These are phyloP conservation scores for Gossypium ekmanianum DNA, from an alignment of 345 rosid genomes.

Conservation along the genomic window DNA sequence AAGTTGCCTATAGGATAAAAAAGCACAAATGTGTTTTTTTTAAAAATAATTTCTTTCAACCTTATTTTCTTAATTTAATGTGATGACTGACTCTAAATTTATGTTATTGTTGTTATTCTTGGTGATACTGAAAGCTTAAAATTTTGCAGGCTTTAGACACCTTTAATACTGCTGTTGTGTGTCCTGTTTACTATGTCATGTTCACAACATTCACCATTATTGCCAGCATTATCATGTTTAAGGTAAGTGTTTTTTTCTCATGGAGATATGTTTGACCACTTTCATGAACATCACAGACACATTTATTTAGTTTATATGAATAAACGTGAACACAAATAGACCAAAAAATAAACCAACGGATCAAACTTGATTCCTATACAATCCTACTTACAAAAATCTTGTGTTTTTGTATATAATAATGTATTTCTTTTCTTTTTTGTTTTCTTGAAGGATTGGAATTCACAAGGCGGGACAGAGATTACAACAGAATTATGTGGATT, in stretches of 20 bases:
- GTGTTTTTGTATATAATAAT: background rate
- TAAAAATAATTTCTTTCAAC: too few species aligned
- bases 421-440: background rate
- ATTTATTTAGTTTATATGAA: background rate
- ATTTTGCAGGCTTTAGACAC: constrained; percentile 79
- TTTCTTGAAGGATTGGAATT: constrained; percentile 70
- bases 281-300: too few species aligned
- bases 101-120: background rate
- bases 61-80: too few species aligned
- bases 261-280: background rate
- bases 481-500: constrained; percentile 82
- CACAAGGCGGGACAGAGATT: constrained; percentile 74
- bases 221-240: constrained; percentile 97
- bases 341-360: background rate
- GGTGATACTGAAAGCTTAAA: background rate
- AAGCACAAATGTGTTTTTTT: background rate
- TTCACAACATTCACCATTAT: constrained; percentile 80
- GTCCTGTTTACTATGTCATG: constrained; percentile 91
- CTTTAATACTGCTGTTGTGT: constrained; percentile 83
- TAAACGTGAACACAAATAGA: background rate
- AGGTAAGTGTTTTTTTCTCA: constrained; percentile 35
- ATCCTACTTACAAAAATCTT: background rate
- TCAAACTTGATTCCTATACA: too few species aligned
- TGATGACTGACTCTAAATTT: background rate
- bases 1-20: background rate